Evolutionary conservation across 257 asterid species (phyloP).

Genomic region (Ballota nigra): DNA sequence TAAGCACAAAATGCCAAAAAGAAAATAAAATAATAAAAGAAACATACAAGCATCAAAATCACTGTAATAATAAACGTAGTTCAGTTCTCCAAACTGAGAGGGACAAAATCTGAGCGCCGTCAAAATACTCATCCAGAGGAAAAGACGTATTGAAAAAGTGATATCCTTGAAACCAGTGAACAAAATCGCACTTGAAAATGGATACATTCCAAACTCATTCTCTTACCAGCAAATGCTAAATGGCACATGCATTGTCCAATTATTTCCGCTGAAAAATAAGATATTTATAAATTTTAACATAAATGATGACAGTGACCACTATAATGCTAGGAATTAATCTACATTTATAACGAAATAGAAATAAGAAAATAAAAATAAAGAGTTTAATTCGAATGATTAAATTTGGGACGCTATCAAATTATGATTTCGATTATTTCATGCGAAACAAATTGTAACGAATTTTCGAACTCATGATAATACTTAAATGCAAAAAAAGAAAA

Average conservation of each 20-base stretch:
- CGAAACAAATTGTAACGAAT: no score
- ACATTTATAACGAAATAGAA: no score
- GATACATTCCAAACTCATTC: constrained; percentile 4
- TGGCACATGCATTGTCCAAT: neutral
- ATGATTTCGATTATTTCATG: no score
- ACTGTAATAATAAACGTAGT: neutral
- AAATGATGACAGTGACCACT: no score
- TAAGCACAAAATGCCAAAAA: neutral
- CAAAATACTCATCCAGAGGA: constrained; percentile 34
- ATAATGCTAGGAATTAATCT: no score
- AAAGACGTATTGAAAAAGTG: neutral
- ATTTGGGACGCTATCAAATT: no score
- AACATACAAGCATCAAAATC: neutral
- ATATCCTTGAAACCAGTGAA: constrained; percentile 18
- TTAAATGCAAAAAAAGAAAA: no score
- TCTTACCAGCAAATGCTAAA: neutral
- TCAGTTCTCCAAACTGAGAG: constrained; percentile 18
- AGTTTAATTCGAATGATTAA: no score
- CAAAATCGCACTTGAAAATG: constrained; percentile 15
- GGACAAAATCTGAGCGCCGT: constrained; percentile 54
- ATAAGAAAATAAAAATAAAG: no score
- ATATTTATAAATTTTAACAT: no score
- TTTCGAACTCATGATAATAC: no score
- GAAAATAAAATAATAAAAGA: neutral
- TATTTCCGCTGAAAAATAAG: neutral